phyloP scores from a whole-genome alignment of 2,329 filamentous ascomycete species.

The Calonectria montana region DNA sequence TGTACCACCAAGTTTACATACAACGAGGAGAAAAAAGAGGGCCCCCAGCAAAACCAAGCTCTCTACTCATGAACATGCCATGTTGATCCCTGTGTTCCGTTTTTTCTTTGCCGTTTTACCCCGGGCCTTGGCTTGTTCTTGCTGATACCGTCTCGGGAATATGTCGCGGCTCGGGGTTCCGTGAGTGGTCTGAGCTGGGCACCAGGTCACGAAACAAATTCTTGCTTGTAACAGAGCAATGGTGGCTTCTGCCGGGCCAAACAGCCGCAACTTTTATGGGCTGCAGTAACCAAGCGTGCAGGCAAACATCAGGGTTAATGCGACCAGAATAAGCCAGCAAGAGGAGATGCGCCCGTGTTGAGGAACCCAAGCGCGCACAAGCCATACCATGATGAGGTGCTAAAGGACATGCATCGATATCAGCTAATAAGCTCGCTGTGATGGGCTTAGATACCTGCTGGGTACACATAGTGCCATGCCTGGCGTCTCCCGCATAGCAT shows the following conservation, averaged over 20 bases:
- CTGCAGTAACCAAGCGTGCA: conserved; percentile 15
- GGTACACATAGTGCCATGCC: conserved; percentile 24
- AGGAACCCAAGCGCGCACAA: conserved; percentile 16
- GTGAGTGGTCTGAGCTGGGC: conserved; percentile 17
- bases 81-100: conserved; percentile 2
- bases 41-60: conserved; percentile 10
- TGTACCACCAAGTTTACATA: not conserved
- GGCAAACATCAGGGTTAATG: not conserved
- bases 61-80: conserved; percentile 15
- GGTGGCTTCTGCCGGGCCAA: not conserved
- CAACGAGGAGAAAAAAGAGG: not conserved
- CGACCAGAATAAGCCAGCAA: conserved; percentile 3
- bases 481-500: conserved; percentile 18
- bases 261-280: not conserved
- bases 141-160: conserved; percentile 12
- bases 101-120: conserved; percentile 19
- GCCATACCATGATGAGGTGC: conserved; percentile 31
- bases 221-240: conserved; percentile 4
- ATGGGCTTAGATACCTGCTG: conserved; percentile 27
- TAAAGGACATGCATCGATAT: conserved; percentile 10
- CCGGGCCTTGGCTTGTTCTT: conserved; percentile 18
- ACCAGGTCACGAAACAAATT: conserved; percentile 11
- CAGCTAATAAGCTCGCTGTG: conserved; percentile 24
- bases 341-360: not conserved
- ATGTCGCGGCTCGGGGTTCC: conserved; percentile 1